Percentiles rank a stretch among this genome's conserved stretches.
Evolutionary conservation across 169 alveolate species (phyloP).

Genomic region (Cystoisospora suis): DNA sequence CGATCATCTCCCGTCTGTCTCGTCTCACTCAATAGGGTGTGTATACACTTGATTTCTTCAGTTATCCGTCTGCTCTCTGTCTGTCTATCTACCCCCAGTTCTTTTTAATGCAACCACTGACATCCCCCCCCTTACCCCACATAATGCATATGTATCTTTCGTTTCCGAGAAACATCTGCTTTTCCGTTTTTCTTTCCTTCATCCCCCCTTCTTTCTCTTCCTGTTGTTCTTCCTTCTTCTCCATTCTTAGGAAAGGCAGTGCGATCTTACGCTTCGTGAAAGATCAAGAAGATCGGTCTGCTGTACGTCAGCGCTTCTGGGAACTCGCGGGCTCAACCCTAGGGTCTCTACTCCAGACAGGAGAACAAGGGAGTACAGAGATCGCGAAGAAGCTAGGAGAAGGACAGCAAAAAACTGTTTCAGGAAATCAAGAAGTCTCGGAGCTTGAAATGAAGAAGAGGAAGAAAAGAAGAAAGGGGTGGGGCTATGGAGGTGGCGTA

Average conservation of each 20-base stretch:
- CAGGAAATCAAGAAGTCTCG: conserved; percentile 68
- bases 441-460: conserved; percentile 65
- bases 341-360: conserved; percentile 40
- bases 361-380: conserved; percentile 5
- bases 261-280: conserved; percentile 25
- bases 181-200: too few relatives aligned
- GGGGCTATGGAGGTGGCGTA: too few relatives aligned
- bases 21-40: too few relatives aligned
- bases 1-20: too few relatives aligned
- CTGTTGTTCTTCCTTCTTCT: not conserved
- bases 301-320: conserved; percentile 66
- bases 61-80: not conserved
- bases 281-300: conserved; percentile 60
- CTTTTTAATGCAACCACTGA: not conserved
- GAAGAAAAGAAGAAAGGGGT: not conserved
- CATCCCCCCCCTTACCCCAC: not conserved
- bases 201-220: not conserved
- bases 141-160: not conserved
- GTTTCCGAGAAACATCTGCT: not conserved
- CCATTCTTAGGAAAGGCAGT: conserved; percentile 27
- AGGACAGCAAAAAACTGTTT: too few relatives aligned
- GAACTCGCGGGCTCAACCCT: conserved; percentile 56
- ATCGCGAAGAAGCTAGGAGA: conserved; percentile 55
- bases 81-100: not conserved
- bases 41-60: not conserved